These are phyloP conservation scores for Adansonia digitata DNA, from an alignment of 345 rosid genomes.

Conservation along the genomic window DNA sequence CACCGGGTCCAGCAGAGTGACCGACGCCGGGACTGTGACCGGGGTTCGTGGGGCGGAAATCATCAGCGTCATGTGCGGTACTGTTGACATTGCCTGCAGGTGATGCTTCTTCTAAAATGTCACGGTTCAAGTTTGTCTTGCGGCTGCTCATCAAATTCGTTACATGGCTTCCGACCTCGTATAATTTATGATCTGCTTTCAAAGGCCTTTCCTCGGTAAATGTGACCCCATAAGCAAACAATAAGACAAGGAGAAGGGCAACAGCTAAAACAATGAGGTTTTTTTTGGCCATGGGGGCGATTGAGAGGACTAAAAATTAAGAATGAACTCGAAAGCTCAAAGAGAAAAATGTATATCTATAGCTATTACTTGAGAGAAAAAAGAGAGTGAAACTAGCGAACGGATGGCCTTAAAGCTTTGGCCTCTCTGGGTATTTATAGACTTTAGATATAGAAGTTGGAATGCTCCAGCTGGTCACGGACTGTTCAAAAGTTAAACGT, in stretches of 20 bases:
- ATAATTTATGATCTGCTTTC: background rate
- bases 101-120: background rate
- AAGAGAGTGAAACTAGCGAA: background rate
- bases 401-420: slow-evolving; percentile 15
- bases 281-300: slow-evolving; percentile 17
- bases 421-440: slow-evolving; percentile 28
- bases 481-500: background rate
- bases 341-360: background rate
- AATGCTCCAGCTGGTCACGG: background rate
- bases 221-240: slow-evolving; percentile 21
- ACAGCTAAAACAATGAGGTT: background rate
- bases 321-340: background rate
- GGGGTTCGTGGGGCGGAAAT: slow-evolving; percentile 40
- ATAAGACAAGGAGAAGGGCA: slow-evolving; percentile 13
- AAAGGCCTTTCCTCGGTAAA: slow-evolving; percentile 22
- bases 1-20: slow-evolving; percentile 31
- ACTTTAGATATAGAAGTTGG: background rate
- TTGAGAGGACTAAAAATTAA: background rate
- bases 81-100: background rate
- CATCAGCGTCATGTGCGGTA: slow-evolving; percentile 4
- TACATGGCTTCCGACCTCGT: background rate
- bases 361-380: background rate
- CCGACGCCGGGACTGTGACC: slow-evolving; percentile 61
- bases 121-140: slow-evolving; percentile 9
- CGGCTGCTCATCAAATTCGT: background rate